phyloP scores from a whole-genome alignment of 352 stramenopile genomes.

The Phytophthora brassicae region DNA sequence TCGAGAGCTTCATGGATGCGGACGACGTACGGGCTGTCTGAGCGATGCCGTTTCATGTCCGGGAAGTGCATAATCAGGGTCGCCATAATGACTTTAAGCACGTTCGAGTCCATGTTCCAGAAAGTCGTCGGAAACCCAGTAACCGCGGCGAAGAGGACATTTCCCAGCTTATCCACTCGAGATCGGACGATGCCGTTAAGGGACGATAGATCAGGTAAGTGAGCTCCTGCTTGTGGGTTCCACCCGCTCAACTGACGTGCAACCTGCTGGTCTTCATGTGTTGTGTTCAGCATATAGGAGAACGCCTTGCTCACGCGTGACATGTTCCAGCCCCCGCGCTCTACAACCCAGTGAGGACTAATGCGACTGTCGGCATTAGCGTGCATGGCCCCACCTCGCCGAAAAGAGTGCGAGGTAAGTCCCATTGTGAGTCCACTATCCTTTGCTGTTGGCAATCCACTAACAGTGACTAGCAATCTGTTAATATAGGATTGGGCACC shows the following conservation, averaged over 20 bases:
- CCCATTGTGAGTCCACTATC: neutral
- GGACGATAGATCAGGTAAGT: neutral
- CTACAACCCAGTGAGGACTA: neutral
- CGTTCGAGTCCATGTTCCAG: neutral
- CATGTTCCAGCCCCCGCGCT: neutral
- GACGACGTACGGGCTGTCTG: too few species aligned
- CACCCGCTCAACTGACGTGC: neutral
- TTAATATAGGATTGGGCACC: neutral
- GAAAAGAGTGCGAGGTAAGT: neutral
- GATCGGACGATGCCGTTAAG: neutral
- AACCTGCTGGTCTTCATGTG: neutral
- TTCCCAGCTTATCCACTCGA: neutral
- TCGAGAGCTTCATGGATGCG: too few species aligned
- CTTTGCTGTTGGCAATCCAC: neutral
- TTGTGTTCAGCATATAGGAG: neutral
- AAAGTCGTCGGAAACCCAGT: neutral
- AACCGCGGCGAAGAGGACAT: neutral
- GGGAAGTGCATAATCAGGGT: neutral
- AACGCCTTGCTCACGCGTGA: neutral
- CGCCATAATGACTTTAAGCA: neutral
- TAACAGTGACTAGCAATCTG: neutral
- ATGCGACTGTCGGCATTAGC: neutral
- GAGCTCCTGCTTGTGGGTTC: neutral
- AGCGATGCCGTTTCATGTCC: neutral
- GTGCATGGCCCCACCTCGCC: neutral